Evolutionary conservation across 352 stramenopile species (phyloP).

Genomic region (Achlya hypogyna): DNA sequence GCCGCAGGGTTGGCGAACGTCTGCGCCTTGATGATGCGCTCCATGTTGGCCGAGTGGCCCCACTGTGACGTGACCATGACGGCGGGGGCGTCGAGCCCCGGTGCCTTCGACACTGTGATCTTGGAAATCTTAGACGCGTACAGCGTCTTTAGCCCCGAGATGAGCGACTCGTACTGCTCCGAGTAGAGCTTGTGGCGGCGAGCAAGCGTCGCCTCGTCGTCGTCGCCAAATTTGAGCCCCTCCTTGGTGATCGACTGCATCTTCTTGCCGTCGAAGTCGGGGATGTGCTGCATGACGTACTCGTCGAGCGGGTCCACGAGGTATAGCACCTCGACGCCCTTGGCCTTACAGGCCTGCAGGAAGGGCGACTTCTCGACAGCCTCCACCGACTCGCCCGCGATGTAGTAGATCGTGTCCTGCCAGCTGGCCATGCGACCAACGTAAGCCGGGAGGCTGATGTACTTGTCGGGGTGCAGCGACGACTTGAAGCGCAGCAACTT

Average conservation of each 20-base stretch:
- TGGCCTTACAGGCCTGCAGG: slow-evolving; percentile 93
- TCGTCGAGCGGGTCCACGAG: slow-evolving; percentile 98
- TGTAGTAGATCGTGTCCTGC: slow-evolving; percentile 99
- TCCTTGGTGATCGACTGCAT: slow-evolving; percentile 97
- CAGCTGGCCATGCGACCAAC: slow-evolving; percentile 97
- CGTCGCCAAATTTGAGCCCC: slow-evolving; percentile 97
- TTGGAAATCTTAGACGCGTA: slow-evolving; percentile 93
- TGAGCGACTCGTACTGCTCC: slow-evolving; percentile 94
- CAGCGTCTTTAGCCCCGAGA: slow-evolving; percentile 93
- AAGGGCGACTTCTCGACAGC: slow-evolving; percentile 93
- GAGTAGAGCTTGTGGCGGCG: slow-evolving; percentile 95
- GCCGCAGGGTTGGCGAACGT: slow-evolving; percentile 87
- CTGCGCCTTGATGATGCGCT: slow-evolving; percentile 98
- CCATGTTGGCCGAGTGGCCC: slow-evolving; percentile 99
- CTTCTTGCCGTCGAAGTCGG: slow-evolving; percentile 93
- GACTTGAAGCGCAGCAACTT: slow-evolving; percentile 98
- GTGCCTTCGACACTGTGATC: slow-evolving; percentile 92
- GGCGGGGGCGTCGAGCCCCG: slow-evolving; percentile 87
- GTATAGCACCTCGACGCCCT: slow-evolving; percentile 98
- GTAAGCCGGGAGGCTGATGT: slow-evolving; percentile 94
- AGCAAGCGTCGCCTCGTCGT: slow-evolving; percentile 93
- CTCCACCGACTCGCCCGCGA: slow-evolving; percentile 91
- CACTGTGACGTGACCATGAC: slow-evolving; percentile 96
- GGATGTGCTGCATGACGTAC: slow-evolving; percentile 94
- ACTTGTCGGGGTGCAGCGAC: slow-evolving; percentile 88